Evolutionary conservation across 1,284 basidiomycete genomes (phyloP).

Genomic region (Pseudozyma pruni): DNA sequence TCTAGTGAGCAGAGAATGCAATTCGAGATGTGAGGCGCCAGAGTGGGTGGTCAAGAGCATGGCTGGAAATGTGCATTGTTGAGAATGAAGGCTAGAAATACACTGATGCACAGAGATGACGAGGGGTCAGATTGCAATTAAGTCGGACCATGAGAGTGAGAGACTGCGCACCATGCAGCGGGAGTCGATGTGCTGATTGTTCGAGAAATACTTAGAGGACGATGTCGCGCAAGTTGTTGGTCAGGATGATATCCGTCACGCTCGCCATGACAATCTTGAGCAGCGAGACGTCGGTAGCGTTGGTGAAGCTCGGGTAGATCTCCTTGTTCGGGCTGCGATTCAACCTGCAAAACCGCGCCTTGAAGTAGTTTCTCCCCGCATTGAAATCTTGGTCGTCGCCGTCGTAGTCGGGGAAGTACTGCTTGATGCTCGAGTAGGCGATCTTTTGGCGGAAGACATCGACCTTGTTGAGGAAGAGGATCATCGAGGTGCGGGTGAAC

Average conservation of each 20-base stretch:
- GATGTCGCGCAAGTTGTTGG: slow-evolving; percentile 49
- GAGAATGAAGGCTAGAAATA: neutral
- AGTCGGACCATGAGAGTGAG: neutral
- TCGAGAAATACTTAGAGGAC: slow-evolving; percentile 16
- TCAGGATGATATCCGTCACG: slow-evolving; percentile 61
- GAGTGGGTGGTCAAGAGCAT: too few species aligned
- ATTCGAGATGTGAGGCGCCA: neutral
- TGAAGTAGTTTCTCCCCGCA: slow-evolving; percentile 89
- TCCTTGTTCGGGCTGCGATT: slow-evolving; percentile 88
- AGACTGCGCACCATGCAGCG: neutral
- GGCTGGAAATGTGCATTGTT: neutral
- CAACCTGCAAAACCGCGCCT: slow-evolving; percentile 81
- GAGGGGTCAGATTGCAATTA: slow-evolving; percentile 1
- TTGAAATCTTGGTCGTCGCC: slow-evolving; percentile 73
- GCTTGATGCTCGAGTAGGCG: slow-evolving; percentile 80
- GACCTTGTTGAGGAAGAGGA: slow-evolving; percentile 74
- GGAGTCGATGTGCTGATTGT: too few species aligned
- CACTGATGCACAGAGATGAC: neutral
- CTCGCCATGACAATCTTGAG: slow-evolving; percentile 85
- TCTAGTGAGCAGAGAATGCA: neutral
- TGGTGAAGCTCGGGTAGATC: slow-evolving; percentile 87
- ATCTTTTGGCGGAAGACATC: slow-evolving; percentile 89
- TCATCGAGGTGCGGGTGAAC: slow-evolving; percentile 91
- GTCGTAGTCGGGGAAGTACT: slow-evolving; percentile 73
- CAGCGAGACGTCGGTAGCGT: slow-evolving; percentile 91